These are phyloP conservation scores for Macaranga tanarius DNA, from an alignment of 441 rosid genomes.

Conservation along the genomic window DNA sequence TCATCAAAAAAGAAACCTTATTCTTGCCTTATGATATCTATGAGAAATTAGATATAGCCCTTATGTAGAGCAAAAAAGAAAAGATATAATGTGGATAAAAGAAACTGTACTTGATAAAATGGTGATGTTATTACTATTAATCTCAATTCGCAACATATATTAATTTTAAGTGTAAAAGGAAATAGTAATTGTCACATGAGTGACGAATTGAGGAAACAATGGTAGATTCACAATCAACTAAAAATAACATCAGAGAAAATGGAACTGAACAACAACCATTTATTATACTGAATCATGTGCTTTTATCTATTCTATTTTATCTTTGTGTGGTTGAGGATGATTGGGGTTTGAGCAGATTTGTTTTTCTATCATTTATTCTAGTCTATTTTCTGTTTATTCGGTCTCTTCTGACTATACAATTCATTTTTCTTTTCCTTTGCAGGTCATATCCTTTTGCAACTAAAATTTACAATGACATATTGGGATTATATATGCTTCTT, in stretches of 20 bases:
- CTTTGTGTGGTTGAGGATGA: not conserved
- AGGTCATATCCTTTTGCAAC: conserved; percentile 60
- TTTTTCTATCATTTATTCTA: not conserved
- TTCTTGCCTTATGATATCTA: too few species aligned
- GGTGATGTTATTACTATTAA: not conserved
- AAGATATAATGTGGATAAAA: too few species aligned
- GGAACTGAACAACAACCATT: not conserved
- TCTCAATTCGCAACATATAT: too few species aligned
- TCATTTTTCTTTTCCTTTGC: conserved; percentile 18
- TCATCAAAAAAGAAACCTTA: too few species aligned
- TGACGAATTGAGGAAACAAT: not conserved
- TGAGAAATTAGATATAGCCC: too few species aligned
- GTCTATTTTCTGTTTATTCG: not conserved
- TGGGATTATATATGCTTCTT: conserved; percentile 9
- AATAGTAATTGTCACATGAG: not conserved
- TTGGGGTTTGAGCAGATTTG: not conserved
- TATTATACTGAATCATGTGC: not conserved
- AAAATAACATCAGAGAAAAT: not conserved
- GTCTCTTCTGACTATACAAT: not conserved
- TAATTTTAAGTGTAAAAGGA: not conserved
- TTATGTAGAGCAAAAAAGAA: too few species aligned
- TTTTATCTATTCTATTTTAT: not conserved
- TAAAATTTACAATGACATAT: not conserved
- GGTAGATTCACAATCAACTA: not conserved
- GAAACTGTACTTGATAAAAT: not conserved